These are phyloP conservation scores for Beta corolliflora DNA, from an alignment of 179 eudicot species.

Conservation along the genomic window DNA sequence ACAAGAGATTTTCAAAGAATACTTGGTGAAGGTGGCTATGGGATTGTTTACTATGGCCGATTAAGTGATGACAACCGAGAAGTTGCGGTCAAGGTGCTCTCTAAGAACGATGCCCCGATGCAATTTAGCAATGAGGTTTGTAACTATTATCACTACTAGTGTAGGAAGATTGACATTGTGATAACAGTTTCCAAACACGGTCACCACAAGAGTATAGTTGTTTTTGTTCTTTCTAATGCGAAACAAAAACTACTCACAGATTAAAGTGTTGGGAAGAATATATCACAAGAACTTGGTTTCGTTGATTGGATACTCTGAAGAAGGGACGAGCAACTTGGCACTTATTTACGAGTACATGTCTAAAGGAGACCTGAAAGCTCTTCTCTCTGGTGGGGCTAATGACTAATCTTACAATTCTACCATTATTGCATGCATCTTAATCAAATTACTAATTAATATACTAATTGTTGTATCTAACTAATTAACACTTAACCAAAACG, in stretches of 20 bases:
- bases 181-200: too few species aligned
- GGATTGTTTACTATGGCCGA: conserved; percentile 17
- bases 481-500: not conserved
- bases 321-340: conserved; percentile 24
- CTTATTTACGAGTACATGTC: conserved; percentile 42
- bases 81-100: conserved; percentile 10
- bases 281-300: conserved; percentile 40
- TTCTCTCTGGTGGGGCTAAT: conserved; percentile 30
- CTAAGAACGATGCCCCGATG: conserved; percentile 13
- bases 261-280: conserved; percentile 19
- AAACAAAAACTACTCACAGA: not conserved
- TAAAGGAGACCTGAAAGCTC: conserved; percentile 27
- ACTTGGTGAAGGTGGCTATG: conserved; percentile 25
- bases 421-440: not conserved
- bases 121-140: conserved; percentile 30
- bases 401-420: not conserved
- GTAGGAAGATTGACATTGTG: not conserved
- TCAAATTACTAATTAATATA: too few species aligned
- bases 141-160: not conserved
- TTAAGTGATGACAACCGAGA: conserved; percentile 7
- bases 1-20: not conserved
- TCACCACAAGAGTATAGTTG: too few species aligned
- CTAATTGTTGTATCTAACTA: too few species aligned
- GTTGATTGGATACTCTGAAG: conserved; percentile 38
- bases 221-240: too few species aligned